Base-by-base conservation (phyloP, 371 early-diverging fungal species). In the Umbelopsis sp. region DNA sequence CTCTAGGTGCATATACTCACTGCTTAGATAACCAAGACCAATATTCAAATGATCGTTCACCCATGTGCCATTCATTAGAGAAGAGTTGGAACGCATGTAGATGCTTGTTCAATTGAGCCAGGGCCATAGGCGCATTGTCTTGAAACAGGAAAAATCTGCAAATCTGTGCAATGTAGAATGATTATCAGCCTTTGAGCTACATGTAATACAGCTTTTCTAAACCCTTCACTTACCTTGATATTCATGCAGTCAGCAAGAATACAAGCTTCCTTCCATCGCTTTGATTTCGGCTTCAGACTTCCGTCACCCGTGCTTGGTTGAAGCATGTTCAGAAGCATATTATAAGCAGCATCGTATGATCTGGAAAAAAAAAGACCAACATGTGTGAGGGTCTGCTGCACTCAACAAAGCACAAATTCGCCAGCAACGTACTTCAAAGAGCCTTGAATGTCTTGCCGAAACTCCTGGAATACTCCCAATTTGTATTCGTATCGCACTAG, bases 1-100 rank as follows among this genome's bases (percentile, higher is more conserved):
- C 12, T 1, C 29, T 25, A 16, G 16, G 50, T 11, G 50, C 24
- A 12, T 45, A 24, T 25, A 72, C 76, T 72, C 85, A 92, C 83
- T 93, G 94, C 62, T 88, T 90, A 4, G 88, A 86, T 18, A 89
- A 77, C 93, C 94, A 94, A n/a, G 89, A 82, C 94, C 94, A 94
- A 71, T 92, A 94, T 69, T 92, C 91, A 72, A 88, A 89, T 0
- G 94, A 90, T 46, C 84, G 81, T 25, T 85, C 86, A 3, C 88
- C 87, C 74, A 87, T 87, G 20, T 81, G 78, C 85, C 84, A 84
- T 22, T 71, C 75, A 50, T 78, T 78, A 8, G 83, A 84, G 69
- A 87, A 80, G 0, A 84, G 76, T 41, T 86, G 85, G 63, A 89
- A 87, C 63, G 87, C 81, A 51, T 84, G 79, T 7, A 94, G 69